Base-by-base conservation (phyloP, 306 rosid genomes). In the Astragalus membranaceus region DNA sequence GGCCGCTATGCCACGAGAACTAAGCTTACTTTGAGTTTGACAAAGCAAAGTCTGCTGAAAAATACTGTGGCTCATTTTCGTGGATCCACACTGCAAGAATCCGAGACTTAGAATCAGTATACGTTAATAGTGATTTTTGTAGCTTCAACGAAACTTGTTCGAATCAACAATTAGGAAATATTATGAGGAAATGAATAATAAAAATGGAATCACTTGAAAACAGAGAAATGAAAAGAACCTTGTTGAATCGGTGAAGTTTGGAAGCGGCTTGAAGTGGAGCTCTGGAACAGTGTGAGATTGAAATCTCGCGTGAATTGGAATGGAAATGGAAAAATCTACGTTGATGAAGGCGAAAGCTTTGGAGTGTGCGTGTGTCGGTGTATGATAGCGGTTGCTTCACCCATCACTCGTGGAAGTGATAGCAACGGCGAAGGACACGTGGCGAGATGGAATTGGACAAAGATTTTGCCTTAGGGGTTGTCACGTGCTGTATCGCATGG, bases 1-100 rank as follows among this genome's bases (percentile, higher is more conserved):
- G 7, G 85, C 52, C 30, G 85, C 78, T 71, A 78, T 70, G 49
- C 87, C 84, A 42, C 83, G 81, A 85, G 88, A 77, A 77, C 76
- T 75, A 64, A 78, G 75, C 79, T 89, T 91, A 70, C 89, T 84
- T 75, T 73, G 81, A 53, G 86, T 47, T 63, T 75, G 81, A 72
- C 79, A 80, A 35, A 80, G 85, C 79, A 85, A 49, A 44, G 80
- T 88, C 76, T 81, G 96, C 70, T 85, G 85, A 43, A 93, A 87
- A 70, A 88, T 44, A 29, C 85, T 82, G 58, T 86, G 90, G 72
- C 88, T 83, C 99, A 94, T 94, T 75, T 80, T 79, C 67, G 49
- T 65, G 37, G 74, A 78, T 63, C 73, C 75, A 67, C 86, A 57
- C 88, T 81, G 82, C 82, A 81, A 68, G 65, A 80, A 88, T 65